Base-by-base conservation (phyloP, 2,329 filamentous ascomycete species). In the Diplocarpon mali region DNA sequence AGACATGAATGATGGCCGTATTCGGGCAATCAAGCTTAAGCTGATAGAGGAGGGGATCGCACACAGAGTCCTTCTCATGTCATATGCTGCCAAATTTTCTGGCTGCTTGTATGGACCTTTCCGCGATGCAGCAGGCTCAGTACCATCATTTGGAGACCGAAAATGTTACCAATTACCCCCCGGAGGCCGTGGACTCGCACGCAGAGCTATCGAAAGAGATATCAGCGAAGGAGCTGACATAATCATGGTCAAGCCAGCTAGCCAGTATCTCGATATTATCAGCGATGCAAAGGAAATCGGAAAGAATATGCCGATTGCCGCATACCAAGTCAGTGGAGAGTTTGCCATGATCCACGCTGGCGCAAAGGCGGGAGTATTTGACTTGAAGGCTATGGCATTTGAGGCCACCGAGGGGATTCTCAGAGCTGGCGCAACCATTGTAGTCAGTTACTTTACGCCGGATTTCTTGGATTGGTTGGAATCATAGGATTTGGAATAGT, bases 171-270 rank as follows among this genome's bases (percentile, higher is more conserved):
- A 98, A 69, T 76, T 98, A 10, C 92, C 92, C 1, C 87, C 88
- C 0, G 89, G 89, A 49, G 92, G 89, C 20, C 83, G 92, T 40
- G 92, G 92, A 29, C 78, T 98, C 36, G 92, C 92, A 13, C 80
- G 92, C 53, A 79, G 92, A 55, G 92, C 92, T 39, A 95, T 98
- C 53, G 69, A 79, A 34, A 78, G 92, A 55, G 92, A 98, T 62
- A 90, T 98, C 55, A 75, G 74, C 52, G 92, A 98, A 67, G 92
- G 92, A 20, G 92, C 92, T 15, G 92, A 98, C 60, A 87, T 95
- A 56, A 95, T 98, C 67, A 95, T 98, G 90, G 92, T 98, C 50
- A 98, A 98, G 73, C 92, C 92, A 2, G 92, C 92, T 9, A 85
- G 85, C 57, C 87, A 90, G 65, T 98, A 95, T 64, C 75, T 98